Percentiles rank a stretch among this genome's conserved stretches.
phyloP scores from a whole-genome alignment of 2,329 filamentous ascomycete genomes.

The Lojkania enalia region DNA sequence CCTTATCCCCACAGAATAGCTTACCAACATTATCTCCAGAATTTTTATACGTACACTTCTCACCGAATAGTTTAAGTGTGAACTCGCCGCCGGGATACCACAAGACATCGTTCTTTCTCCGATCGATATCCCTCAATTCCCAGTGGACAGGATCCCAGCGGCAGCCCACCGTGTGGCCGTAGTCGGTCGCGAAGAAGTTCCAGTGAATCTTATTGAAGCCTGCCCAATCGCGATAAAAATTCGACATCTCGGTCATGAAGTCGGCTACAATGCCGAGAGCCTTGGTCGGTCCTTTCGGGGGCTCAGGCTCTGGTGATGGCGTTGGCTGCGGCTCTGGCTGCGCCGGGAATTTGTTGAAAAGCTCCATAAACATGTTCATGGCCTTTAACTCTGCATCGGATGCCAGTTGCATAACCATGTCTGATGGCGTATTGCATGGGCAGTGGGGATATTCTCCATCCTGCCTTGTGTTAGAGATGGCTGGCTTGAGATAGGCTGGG shows the following conservation, averaged over 20 bases:
- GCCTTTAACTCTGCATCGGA: background rate
- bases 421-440: slow-evolving; percentile 2
- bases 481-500: background rate
- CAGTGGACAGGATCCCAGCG: slow-evolving; percentile 1
- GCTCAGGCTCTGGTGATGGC: background rate
- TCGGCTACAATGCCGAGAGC: too few species aligned
- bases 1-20: too few species aligned
- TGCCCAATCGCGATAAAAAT: background rate
- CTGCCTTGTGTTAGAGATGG: background rate
- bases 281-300: too few species aligned
- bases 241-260: too few species aligned
- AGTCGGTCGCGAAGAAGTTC: slow-evolving; percentile 1
- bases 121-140: too few species aligned
- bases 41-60: too few species aligned
- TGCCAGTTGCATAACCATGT: background rate
- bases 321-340: slow-evolving; percentile 1
- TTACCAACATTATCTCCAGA: too few species aligned
- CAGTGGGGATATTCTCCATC: slow-evolving; percentile 2
- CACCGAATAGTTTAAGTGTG: too few species aligned
- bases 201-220: background rate
- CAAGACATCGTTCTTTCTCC: too few species aligned
- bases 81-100: too few species aligned
- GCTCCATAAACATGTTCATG: slow-evolving; percentile 1
- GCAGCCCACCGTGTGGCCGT: background rate
- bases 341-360: slow-evolving; percentile 2